Percentiles rank a stretch among this genome's conserved stretches.
Conservation (phyloP, 2,329 filamentous ascomycete genomes). For the Alternaria tenuissima region DNA sequence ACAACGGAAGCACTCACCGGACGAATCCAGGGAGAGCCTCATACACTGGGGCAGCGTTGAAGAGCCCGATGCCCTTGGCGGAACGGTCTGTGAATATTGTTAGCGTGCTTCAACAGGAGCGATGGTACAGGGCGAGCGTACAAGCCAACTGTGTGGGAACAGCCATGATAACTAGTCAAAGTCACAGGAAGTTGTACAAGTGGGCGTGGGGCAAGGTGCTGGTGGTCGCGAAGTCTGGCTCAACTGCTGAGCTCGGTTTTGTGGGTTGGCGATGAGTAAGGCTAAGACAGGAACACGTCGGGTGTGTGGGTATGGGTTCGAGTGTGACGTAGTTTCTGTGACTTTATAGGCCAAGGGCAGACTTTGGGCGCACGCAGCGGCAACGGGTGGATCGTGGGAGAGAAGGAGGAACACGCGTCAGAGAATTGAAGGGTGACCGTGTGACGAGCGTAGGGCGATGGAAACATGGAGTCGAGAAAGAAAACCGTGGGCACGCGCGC, state of each 20-base stretch:
- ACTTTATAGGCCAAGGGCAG: constrained; percentile 33
- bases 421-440: constrained; percentile 35
- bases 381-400: constrained; percentile 30
- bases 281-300: constrained; percentile 45
- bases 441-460: constrained; percentile 27
- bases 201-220: constrained; percentile 38
- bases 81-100: constrained; percentile 72
- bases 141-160: constrained; percentile 92
- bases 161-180: constrained; percentile 96
- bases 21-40: constrained; percentile 81
- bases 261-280: constrained; percentile 38
- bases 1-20: constrained; percentile 52
- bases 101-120: constrained; percentile 13
- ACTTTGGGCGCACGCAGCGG: constrained; percentile 45
- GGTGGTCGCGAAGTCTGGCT: constrained; percentile 45
- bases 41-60: constrained; percentile 91
- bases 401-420: constrained; percentile 24
- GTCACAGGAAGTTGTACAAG: constrained; percentile 67
- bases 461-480: constrained; percentile 22
- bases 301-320: constrained; percentile 22
- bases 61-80: constrained; percentile 92
- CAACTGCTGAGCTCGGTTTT: constrained; percentile 28
- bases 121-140: constrained; percentile 50
- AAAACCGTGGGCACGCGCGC: constrained; percentile 32
- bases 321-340: constrained; percentile 39